phyloP scores from a whole-genome alignment of 177 flowering plant genomes.

The Vitis hybrid region DNA sequence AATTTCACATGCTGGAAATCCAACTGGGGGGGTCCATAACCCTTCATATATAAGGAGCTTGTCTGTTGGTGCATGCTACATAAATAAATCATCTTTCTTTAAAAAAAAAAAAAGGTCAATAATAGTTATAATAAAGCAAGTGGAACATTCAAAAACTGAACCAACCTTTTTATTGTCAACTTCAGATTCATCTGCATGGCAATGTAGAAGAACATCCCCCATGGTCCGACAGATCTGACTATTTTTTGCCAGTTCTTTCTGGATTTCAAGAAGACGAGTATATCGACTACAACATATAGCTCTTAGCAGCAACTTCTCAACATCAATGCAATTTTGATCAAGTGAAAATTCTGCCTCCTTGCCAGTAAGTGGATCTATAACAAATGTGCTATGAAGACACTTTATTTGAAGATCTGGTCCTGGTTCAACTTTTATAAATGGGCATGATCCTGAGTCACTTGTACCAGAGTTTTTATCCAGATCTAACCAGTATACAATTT shows the following conservation, averaged over 20 bases:
- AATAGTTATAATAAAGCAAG: not conserved
- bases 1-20: too few species aligned
- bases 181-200: constrained; percentile 48
- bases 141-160: constrained; percentile 6
- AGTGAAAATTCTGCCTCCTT: constrained; percentile 86
- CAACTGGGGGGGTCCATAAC: too few species aligned
- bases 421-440: constrained; percentile 87
- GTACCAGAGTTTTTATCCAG: constrained; percentile 52
- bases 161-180: constrained; percentile 61
- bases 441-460: constrained; percentile 63
- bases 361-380: constrained; percentile 78
- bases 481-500: constrained; percentile 86
- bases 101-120: too few species aligned
- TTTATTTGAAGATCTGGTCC: constrained; percentile 82
- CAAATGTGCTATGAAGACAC: constrained; percentile 81
- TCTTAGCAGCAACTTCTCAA: constrained; percentile 80
- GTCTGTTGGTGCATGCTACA: too few species aligned
- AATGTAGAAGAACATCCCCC: constrained; percentile 72
- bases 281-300: constrained; percentile 82
- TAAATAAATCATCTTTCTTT: too few species aligned
- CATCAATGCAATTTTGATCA: constrained; percentile 88
- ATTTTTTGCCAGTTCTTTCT: constrained; percentile 69
- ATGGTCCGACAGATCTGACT: constrained; percentile 60
- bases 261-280: constrained; percentile 89
- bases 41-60: too few species aligned